These are phyloP conservation scores for Tremella yokohamensis DNA, from an alignment of 768 basidiomycete species.

Conservation along the genomic window DNA sequence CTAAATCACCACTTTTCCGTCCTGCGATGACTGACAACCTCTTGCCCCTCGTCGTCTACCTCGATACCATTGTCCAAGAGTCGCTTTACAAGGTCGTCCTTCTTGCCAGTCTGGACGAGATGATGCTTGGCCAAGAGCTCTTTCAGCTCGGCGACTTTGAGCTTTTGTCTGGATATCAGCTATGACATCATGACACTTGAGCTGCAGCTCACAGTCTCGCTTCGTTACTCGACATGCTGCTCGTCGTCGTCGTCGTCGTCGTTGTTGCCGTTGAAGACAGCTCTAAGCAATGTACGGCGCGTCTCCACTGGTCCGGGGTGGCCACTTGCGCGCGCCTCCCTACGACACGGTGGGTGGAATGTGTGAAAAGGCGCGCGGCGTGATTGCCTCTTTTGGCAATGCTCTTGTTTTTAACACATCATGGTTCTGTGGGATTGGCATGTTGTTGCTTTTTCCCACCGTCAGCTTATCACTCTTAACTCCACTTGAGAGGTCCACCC, in stretches of 20 bases:
- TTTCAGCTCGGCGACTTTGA: conserved; percentile 46
- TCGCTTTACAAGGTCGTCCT: conserved; percentile 44
- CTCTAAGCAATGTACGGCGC: too few species aligned
- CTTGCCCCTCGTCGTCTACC: conserved; percentile 25
- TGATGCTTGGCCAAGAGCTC: conserved; percentile 40
- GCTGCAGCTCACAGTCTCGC: conserved; percentile 3
- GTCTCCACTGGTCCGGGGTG: too few species aligned
- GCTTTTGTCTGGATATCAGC: conserved; percentile 35
- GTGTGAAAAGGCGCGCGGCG: too few species aligned
- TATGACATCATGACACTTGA: background rate
- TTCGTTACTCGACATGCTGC: conserved; percentile 5
- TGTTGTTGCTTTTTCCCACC: too few species aligned
- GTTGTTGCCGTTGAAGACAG: too few species aligned
- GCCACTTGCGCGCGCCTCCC: too few species aligned
- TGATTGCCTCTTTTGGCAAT: too few species aligned
- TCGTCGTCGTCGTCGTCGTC: background rate
- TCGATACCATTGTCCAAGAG: conserved; percentile 34
- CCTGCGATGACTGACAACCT: conserved; percentile 26
- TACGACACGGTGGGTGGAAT: too few species aligned
- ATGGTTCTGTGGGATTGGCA: too few species aligned
- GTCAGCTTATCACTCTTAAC: background rate
- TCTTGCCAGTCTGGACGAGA: conserved; percentile 40
- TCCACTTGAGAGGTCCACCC: conserved; percentile 2
- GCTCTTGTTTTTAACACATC: too few species aligned
- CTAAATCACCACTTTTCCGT: too few species aligned